A percentile compares a stretch with the other conserved stretches of the same genome.
Evolutionary conservation across 2,329 filamentous ascomycete species (phyloP).

Genomic region (Colletotrichum acutatum): DNA sequence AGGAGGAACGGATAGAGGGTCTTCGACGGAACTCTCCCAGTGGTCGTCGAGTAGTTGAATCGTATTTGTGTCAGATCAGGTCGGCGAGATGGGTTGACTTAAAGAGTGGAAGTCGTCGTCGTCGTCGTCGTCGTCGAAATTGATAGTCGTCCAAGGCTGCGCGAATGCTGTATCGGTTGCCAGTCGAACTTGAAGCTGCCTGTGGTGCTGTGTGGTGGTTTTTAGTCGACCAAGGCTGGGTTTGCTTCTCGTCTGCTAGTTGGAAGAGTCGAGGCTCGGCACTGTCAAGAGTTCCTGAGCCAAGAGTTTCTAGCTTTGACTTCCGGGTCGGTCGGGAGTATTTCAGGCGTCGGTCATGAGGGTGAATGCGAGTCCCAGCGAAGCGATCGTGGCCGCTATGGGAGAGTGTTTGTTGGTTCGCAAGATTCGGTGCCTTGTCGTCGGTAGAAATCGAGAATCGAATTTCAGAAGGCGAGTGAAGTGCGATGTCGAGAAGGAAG

Average conservation of each 20-base stretch:
- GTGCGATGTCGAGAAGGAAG: conserved; percentile 30
- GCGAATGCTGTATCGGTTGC: conserved; percentile 8
- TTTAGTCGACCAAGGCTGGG: neutral
- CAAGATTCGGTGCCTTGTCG: conserved; percentile 13
- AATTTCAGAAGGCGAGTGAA: conserved; percentile 24
- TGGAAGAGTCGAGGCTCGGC: conserved; percentile 15
- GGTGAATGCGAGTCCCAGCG: neutral
- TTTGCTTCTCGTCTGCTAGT: neutral
- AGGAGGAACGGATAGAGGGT: conserved; percentile 4
- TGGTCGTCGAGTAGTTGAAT: neutral
- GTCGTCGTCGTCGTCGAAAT: conserved; percentile 31
- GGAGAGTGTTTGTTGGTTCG: neutral
- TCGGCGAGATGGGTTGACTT: conserved; percentile 2
- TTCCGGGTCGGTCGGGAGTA: conserved; percentile 7
- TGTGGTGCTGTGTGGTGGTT: neutral
- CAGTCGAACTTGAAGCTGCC: neutral
- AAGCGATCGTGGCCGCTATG: conserved; percentile 17
- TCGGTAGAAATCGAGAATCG: conserved; percentile 32
- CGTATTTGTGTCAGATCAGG: conserved; percentile 2
- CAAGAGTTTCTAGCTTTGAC: neutral
- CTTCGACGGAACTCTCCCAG: conserved; percentile 27
- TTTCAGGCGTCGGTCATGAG: neutral
- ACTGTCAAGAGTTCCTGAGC: conserved; percentile 16
- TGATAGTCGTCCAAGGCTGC: conserved; percentile 5
- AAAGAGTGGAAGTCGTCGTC: conserved; percentile 24